These are phyloP conservation scores for Fraxinus albicans DNA, from an alignment of 305 asterid species.

Conservation along the genomic window DNA sequence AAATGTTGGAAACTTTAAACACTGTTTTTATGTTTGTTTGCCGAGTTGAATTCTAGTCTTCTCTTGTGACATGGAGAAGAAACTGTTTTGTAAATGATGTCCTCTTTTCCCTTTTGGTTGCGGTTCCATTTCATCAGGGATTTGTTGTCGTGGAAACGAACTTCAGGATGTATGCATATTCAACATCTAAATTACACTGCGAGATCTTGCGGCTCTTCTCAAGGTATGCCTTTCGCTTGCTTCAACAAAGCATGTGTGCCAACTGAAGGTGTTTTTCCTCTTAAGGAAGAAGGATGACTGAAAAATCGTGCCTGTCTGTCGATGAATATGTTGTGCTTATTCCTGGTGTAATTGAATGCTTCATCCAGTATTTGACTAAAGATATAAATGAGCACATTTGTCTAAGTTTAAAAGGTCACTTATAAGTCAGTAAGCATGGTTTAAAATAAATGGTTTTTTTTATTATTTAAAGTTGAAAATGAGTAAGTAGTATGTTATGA, in stretches of 20 bases:
- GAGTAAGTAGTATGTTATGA: neutral
- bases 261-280: neutral
- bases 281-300: neutral
- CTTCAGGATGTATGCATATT: slow-evolving; percentile 88
- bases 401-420: neutral
- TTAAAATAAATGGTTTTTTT: neutral
- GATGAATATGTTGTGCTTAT: neutral
- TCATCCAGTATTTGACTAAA: neutral
- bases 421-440: neutral
- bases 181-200: slow-evolving; percentile 84
- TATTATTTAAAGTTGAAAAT: neutral
- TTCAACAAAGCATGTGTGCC: slow-evolving; percentile 9
- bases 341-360: neutral
- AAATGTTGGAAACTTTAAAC: slow-evolving; percentile 1
- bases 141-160: slow-evolving; percentile 95
- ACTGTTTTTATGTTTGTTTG: neutral
- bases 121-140: slow-evolving; percentile 55
- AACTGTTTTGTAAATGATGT: neutral
- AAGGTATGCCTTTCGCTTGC: slow-evolving; percentile 48
- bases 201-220: slow-evolving; percentile 92
- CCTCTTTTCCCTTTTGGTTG: neutral
- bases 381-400: neutral
- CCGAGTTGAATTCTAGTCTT: neutral
- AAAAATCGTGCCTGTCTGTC: neutral
- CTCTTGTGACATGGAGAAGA: slow-evolving; percentile 3